These are phyloP conservation scores for Lactuca saligna DNA, from an alignment of 129 eudicot species.

Conservation along the genomic window DNA sequence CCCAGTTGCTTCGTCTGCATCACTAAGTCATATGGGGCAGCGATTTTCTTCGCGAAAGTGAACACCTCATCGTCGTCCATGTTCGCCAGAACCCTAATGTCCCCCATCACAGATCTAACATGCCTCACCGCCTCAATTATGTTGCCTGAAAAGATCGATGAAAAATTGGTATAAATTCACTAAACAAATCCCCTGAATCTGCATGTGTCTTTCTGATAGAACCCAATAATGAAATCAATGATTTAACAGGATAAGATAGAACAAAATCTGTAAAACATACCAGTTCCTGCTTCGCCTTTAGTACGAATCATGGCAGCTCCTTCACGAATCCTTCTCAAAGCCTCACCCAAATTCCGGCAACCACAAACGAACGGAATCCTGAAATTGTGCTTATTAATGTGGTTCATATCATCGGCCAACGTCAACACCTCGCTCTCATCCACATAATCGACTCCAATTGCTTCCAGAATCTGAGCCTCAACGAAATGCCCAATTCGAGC, in stretches of 20 bases:
- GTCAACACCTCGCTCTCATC: constrained; percentile 51
- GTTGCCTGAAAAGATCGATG: constrained; percentile 27
- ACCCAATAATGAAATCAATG: not conserved
- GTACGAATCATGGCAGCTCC: constrained; percentile 55
- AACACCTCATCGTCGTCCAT: constrained; percentile 58
- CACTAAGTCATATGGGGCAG: constrained; percentile 48
- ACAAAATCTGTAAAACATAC: constrained; percentile 9
- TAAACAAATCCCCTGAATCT: not conserved
- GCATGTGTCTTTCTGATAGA: not conserved
- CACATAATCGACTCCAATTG: constrained; percentile 39
- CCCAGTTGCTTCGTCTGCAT: constrained; percentile 58
- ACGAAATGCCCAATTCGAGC: constrained; percentile 50
- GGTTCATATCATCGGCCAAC: constrained; percentile 42
- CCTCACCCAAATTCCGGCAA: constrained; percentile 46
- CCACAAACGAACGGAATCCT: constrained; percentile 50
- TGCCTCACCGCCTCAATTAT: constrained; percentile 54
- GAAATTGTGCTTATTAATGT: constrained; percentile 48
- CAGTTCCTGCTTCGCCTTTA: constrained; percentile 52
- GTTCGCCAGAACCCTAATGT: constrained; percentile 45
- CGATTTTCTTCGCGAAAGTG: constrained; percentile 44
- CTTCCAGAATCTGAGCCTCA: constrained; percentile 46
- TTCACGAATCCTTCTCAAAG: constrained; percentile 39
- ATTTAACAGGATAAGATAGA: not conserved
- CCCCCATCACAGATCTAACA: constrained; percentile 48
- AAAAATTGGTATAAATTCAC: too few relatives aligned